Base-by-base conservation (phyloP, 192 early-diverging fungal genomes). In the Chytriomyces confervae region DNA sequence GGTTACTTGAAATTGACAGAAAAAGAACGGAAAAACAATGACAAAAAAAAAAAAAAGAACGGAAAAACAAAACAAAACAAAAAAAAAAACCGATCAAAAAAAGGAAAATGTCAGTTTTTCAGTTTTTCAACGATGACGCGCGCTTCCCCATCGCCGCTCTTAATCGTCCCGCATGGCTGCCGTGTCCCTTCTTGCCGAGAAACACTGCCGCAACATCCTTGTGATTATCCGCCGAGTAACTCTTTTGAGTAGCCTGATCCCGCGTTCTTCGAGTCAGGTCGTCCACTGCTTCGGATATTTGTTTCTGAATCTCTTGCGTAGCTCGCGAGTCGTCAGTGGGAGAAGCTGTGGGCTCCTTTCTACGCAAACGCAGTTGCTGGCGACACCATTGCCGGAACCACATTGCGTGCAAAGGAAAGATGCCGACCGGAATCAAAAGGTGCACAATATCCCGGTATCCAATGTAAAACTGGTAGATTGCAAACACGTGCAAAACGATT, bases 401-500 rank as follows among this genome's bases (percentile, higher is more conserved):
- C 74, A 81, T 61, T 43, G 79, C 71, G 49, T 81, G 79, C 9
- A 81, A 23, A 18, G 79, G 79, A 47, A 81, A 53, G 18, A 81
- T 76, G 68, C 24, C 49, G 20, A 69, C 50, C 13, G 76, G 48
- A 48, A 50, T n/a, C 57, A 72, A 7, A 16, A 51, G 10, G 71
- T 72, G 48, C 2, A 61, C 13, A 29, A 50, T 61, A n/a, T 20
- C 53, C 53, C 16, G 53, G 53, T 57, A 57, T n/a, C 53, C 53
- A 20, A 61, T 47, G 57, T 79, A 88, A 27, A 87, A 81, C 50
- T 75, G 70, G 61, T 48, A 27, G n/a, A 86, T 79, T 36, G 85
- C 71, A 57, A 83, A 80, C 0, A 74, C 63, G 78, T 92, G 91
- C 50, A 91, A 81, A 4, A 79, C 23, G 44, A 92, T 89, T 0